These are phyloP conservation scores for Trypanosoma grayi DNA, from an alignment of 208 protist species.

Conservation along the genomic window DNA sequence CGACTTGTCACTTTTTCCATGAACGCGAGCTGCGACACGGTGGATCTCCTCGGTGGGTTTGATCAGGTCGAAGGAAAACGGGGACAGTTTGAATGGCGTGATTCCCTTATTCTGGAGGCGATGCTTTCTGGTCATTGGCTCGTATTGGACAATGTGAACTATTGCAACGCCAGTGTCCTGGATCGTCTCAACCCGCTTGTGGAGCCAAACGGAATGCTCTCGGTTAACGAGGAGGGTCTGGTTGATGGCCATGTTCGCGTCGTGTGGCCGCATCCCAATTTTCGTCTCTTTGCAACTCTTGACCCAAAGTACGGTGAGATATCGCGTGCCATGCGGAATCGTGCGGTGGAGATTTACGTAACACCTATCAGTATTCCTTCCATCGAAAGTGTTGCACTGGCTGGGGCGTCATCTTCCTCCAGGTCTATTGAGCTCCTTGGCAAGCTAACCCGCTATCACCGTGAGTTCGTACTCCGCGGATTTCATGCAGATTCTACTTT, in stretches of 20 bases:
- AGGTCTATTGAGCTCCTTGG: conserved; percentile 20
- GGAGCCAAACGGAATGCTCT: conserved; percentile 95
- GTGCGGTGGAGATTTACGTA: conserved; percentile 97
- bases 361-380: conserved; percentile 75
- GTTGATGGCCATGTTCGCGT: conserved; percentile 91
- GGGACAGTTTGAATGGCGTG: conserved; percentile 99
- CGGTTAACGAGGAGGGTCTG: conserved; percentile 96
- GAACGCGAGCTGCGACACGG: conserved; percentile 98
- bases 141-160: conserved; percentile 99
- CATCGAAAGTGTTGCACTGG: conserved; percentile 38
- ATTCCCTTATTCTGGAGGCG: conserved; percentile 97
- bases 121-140: conserved; percentile 98
- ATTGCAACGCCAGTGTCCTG: conserved; percentile 98
- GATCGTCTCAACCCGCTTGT: conserved; percentile 99
- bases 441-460: conserved; percentile 63
- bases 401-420: conserved; percentile 5
- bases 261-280: conserved; percentile 96
- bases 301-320: conserved; percentile 98
- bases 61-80: conserved; percentile 97
- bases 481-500: conserved; percentile 69
- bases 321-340: conserved; percentile 99
- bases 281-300: conserved; percentile 99
- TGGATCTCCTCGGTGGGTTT: conserved; percentile 99
- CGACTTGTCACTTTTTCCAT: conserved; percentile 96
- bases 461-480: conserved; percentile 53